These are phyloP conservation scores for Dioscorea cayenensis DNA, from an alignment of 116 monocot species.

Conservation along the genomic window DNA sequence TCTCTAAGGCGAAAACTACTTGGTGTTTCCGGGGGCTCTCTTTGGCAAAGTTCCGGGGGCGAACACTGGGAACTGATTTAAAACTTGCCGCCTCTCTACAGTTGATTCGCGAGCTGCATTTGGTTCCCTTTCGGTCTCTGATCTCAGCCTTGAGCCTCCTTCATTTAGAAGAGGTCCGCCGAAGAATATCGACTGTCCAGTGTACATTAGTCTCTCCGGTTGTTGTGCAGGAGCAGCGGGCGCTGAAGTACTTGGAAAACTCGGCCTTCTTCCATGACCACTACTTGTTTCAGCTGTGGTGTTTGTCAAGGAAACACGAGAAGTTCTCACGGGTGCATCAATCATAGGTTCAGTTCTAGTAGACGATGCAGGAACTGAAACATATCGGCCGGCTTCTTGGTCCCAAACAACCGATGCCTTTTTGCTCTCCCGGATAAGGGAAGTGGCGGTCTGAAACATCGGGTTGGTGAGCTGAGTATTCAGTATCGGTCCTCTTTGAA, in stretches of 20 bases:
- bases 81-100: slow-evolving; percentile 20
- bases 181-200: slow-evolving; percentile 91
- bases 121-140: slow-evolving; percentile 25
- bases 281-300: slow-evolving; percentile 18
- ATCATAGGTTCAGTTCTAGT: slow-evolving; percentile 18
- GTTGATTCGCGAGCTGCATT: slow-evolving; percentile 5
- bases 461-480: slow-evolving; percentile 46
- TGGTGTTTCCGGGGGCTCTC: neutral
- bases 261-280: slow-evolving; percentile 18
- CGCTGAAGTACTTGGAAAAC: slow-evolving; percentile 12
- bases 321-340: slow-evolving; percentile 18
- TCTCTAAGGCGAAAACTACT: neutral
- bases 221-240: slow-evolving; percentile 10
- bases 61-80: neutral
- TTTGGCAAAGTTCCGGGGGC: neutral
- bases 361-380: slow-evolving; percentile 52
- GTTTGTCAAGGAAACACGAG: slow-evolving; percentile 23
- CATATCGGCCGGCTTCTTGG: slow-evolving; percentile 88
- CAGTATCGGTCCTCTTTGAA: slow-evolving; percentile 25
- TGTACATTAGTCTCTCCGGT: slow-evolving; percentile 64
- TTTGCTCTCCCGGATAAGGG: slow-evolving; percentile 45
- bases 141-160: slow-evolving; percentile 3
- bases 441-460: slow-evolving; percentile 45
- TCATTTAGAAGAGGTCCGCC: slow-evolving; percentile 76
- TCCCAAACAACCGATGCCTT: slow-evolving; percentile 89